Evolutionary conservation across 208 protist species (phyloP), one percentile per base, ranked within the genome.

Genomic region (Acanthamoeba healyi): DNA sequence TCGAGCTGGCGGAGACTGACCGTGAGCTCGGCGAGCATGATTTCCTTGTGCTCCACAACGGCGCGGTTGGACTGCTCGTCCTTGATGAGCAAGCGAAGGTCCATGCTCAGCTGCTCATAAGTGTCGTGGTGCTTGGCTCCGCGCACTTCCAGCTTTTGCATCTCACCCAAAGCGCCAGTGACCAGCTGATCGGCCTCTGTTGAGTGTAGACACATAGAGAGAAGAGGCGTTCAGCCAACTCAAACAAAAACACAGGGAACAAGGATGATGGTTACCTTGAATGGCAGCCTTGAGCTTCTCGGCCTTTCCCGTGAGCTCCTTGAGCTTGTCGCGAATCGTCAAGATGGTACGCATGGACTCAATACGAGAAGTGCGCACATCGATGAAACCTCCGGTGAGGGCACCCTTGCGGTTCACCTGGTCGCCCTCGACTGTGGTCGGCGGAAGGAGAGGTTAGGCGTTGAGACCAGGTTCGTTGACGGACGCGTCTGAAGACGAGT

Each of bases 341-440:
- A 29, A 38, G 61, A 92, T 79, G 54, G 42, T 38, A 17, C 42
- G 49, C 58, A 56, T 51, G 79, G 49, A 2, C 79, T 87, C 46
- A 44, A 87, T 51, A 51, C 79, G 79, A 40, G 87, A 92, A 46
- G 61, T 70, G 32, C 87, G 56, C 26, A 54, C 87, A 74, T 79
- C 87, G 58, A 74, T 65, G 32, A 79, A 92, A 46, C 99, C 99
- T 84, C 99, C 99, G 0, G 98, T 99, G 26, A 99, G 97, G 6
- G 98, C 98, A 82, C 99, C 99, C 74, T 98, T 98, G 17, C 94
- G 82, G 84, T 84, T 94, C 22, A 98, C 94, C 38, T 97, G 54
- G 94, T 98, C 98, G 34, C 96, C 97, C 42, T 96, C 95, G 2
- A 97, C n/a, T 26, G 91, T 97, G 34, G n/a, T 36, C 17, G 32